These are phyloP conservation scores for Mariannaea sp. DNA, from an alignment of 2,329 filamentous ascomycete genomes.

Conservation along the genomic window DNA sequence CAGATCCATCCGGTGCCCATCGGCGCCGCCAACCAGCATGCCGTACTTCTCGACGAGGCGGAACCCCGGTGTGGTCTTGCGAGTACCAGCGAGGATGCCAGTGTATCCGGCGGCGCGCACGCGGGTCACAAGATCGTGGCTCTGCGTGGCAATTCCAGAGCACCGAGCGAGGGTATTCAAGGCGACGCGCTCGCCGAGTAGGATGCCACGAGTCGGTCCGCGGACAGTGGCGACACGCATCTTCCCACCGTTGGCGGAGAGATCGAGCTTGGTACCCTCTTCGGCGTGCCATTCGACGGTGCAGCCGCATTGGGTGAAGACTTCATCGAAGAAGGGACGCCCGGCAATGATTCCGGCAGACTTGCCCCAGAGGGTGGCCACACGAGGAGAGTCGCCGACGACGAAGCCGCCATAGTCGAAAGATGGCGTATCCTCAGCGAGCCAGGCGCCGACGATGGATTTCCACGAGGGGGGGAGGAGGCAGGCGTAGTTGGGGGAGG, in stretches of 20 bases:
- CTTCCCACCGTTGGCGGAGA: constrained; percentile 56
- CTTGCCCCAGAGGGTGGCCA: constrained; percentile 71
- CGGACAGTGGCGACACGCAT: constrained; percentile 76
- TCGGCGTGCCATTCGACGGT: constrained; percentile 84
- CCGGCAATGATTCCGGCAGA: constrained; percentile 84
- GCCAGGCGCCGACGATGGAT: constrained; percentile 78
- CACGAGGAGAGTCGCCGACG: constrained; percentile 72
- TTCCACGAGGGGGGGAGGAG: constrained; percentile 88
- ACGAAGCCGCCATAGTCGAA: constrained; percentile 98
- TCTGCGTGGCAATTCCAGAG: constrained; percentile 83
- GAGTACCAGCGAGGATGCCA: constrained; percentile 87
- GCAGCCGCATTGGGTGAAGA: constrained; percentile 89
- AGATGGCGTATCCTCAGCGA: constrained; percentile 93
- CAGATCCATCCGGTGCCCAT: constrained; percentile 89
- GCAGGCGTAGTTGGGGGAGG: constrained; percentile 53
- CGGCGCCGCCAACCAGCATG: constrained; percentile 91
- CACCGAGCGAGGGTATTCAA: constrained; percentile 90
- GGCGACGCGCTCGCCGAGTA: constrained; percentile 92
- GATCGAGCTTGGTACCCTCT: constrained; percentile 73
- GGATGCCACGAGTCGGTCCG: constrained; percentile 77
- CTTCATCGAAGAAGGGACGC: constrained; percentile 92
- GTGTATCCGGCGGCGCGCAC: constrained; percentile 72
- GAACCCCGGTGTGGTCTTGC: constrained; percentile 97
- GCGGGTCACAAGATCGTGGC: constrained; percentile 57
- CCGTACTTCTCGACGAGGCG: constrained; percentile 97